Percentiles rank a stretch among this genome's conserved stretches.
Conservation (phyloP, 192 early-diverging fungal genomes). For the Coemansia javaensis region DNA sequence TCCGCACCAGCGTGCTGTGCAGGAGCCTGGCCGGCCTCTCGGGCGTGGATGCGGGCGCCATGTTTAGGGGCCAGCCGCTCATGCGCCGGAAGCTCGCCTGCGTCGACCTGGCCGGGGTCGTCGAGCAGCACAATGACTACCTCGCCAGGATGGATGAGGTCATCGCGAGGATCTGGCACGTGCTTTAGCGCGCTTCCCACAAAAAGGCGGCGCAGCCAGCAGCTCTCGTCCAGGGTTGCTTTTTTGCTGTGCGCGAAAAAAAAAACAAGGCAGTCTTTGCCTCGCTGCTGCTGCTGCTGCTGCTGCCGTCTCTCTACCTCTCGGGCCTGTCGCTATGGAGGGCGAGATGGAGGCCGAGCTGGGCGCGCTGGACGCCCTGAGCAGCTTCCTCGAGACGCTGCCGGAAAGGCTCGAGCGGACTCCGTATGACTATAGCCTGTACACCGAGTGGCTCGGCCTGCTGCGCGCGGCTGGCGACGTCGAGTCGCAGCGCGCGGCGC, state of each 20-base stretch:
- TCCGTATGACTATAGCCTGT: conserved; percentile 33
- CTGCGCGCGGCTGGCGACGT: conserved; percentile 25
- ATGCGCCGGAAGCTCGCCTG: conserved; percentile 23
- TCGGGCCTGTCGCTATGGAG: no score
- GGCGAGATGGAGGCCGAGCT: no score
- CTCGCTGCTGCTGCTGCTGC: no score
- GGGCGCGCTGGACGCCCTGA: conserved; percentile 10
- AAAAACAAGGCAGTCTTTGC: no score
- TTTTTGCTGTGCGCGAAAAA: no score
- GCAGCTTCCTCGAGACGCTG: conserved; percentile 21
- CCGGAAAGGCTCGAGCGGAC: conserved; percentile 33
- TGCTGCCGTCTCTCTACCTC: no score
- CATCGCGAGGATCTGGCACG: no score
- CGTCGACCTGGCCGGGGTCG: conserved; percentile 19
- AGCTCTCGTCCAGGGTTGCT: no score
- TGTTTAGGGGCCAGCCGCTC: conserved; percentile 29
- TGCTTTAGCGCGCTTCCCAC: no score
- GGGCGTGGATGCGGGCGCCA: conserved; percentile 17
- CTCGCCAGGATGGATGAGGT: conserved; percentile 26
- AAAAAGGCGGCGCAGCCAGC: no score
- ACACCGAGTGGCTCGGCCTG: conserved; percentile 34
- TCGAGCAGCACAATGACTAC: conserved; percentile 38
- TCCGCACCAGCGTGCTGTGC: conserved; percentile 53
- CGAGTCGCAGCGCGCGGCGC: conserved; percentile 29
- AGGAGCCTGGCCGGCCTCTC: conserved; percentile 30